These are phyloP conservation scores for Aspergillus affinis DNA, from an alignment of 495 filamentous ascomycete species.

Conservation along the genomic window DNA sequence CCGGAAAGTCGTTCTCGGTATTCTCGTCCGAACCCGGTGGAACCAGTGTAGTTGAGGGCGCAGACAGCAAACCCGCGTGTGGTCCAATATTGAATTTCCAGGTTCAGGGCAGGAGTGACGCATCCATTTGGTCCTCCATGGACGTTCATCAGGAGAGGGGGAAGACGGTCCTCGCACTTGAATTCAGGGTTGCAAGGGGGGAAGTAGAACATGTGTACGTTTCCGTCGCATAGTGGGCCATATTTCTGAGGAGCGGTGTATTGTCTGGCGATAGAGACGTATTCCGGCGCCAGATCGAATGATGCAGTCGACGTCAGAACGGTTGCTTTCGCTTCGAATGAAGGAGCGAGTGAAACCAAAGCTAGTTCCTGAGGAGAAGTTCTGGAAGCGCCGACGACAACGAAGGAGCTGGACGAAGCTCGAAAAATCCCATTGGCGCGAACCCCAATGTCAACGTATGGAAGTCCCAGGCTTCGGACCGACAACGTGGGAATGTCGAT, in stretches of 20 bases:
- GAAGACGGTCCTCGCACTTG: slow-evolving; percentile 26
- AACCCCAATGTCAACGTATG: slow-evolving; percentile 22
- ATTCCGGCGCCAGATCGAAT: slow-evolving; percentile 22
- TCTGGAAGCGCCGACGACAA: slow-evolving; percentile 21
- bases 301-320: slow-evolving; percentile 27
- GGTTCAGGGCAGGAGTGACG: slow-evolving; percentile 28
- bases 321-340: slow-evolving; percentile 14
- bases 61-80: slow-evolving; percentile 51
- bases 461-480: slow-evolving; percentile 22
- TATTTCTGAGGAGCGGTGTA: slow-evolving; percentile 26
- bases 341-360: slow-evolving; percentile 18
- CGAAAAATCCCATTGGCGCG: slow-evolving; percentile 17
- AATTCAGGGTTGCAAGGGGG: slow-evolving; percentile 45
- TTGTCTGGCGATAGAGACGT: slow-evolving; percentile 35
- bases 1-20: slow-evolving; percentile 45
- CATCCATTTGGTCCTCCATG: slow-evolving; percentile 51
- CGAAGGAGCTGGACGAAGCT: slow-evolving; percentile 23
- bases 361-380: slow-evolving; percentile 25
- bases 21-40: slow-evolving; percentile 46
- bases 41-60: slow-evolving; percentile 50
- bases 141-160: slow-evolving; percentile 44
- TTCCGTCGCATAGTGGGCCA: slow-evolving; percentile 21
- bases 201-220: slow-evolving; percentile 43
- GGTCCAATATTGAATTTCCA: slow-evolving; percentile 50
- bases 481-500: slow-evolving; percentile 21